These are phyloP conservation scores for Annona squamosa DNA, from an alignment of 164 flowering plant genomes.

Conservation along the genomic window DNA sequence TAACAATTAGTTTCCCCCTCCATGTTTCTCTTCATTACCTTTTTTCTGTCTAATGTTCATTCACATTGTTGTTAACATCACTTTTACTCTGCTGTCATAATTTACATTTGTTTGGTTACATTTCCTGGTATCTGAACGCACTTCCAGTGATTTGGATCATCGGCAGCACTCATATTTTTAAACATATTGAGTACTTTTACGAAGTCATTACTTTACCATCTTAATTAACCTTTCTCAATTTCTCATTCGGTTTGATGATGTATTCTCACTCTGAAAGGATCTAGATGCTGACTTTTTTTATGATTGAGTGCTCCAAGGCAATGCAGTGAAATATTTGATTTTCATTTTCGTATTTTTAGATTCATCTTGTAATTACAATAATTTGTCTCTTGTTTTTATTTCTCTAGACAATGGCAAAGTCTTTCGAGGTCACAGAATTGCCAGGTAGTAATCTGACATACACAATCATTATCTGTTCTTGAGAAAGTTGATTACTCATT, in stretches of 20 bases:
- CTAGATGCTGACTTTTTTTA: not conserved
- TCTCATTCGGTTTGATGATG: not conserved
- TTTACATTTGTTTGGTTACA: too few relatives aligned
- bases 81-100: too few relatives aligned
- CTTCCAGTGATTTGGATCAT: too few relatives aligned
- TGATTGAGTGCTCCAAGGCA: not conserved
- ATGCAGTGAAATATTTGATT: not conserved
- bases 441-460: constrained; percentile 52
- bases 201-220: not conserved
- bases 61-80: too few relatives aligned
- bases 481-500: not conserved
- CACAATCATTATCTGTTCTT: not conserved
- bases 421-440: constrained; percentile 89
- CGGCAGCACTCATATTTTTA: too few relatives aligned
- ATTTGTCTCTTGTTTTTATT: constrained; percentile 10
- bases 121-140: too few relatives aligned
- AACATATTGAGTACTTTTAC: not conserved
- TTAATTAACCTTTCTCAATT: not conserved
- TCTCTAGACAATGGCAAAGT: constrained; percentile 78
- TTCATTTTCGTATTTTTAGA: not conserved
- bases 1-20: too few relatives aligned
- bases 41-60: too few relatives aligned
- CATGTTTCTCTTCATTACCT: too few relatives aligned
- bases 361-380: not conserved
- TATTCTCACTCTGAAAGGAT: not conserved